phyloP scores from a whole-genome alignment of 2,329 filamentous ascomycete genomes.

The Lachnellula cervina region DNA sequence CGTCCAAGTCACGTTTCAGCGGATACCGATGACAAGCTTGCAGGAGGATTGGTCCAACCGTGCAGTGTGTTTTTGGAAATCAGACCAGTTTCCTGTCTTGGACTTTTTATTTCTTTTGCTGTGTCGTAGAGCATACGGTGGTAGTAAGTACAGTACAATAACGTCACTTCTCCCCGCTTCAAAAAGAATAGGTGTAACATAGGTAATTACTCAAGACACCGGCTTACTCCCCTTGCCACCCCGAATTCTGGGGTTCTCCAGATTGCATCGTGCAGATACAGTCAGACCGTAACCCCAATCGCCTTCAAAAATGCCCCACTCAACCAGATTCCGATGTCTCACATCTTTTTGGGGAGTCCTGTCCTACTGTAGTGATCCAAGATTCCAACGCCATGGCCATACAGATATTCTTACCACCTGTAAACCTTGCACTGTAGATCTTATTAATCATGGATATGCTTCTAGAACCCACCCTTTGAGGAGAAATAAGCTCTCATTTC shows the following conservation, averaged over 20 bases:
- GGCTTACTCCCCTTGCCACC: background rate
- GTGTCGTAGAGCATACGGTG: too few relatives aligned
- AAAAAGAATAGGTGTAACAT: too few relatives aligned
- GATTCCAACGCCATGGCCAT: conserved; percentile 2
- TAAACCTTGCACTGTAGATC: background rate
- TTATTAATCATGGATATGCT: background rate
- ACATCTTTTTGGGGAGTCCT: background rate
- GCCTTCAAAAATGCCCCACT: background rate
- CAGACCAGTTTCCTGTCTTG: too few relatives aligned
- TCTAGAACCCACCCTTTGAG: conserved; percentile 26
- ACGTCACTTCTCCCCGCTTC: too few relatives aligned
- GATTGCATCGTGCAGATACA: background rate
- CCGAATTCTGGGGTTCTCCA: background rate
- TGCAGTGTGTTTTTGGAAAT: too few relatives aligned
- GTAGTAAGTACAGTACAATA: too few relatives aligned
- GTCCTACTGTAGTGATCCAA: background rate
- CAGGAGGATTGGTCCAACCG: background rate
- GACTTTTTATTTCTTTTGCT: too few relatives aligned
- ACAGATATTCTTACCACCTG: background rate
- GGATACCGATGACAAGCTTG: background rate
- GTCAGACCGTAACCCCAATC: background rate
- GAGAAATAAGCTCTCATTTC: conserved; percentile 27
- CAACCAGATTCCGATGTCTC: background rate
- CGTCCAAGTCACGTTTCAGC: background rate
- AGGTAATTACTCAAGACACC: background rate